These are phyloP conservation scores for Apiotrichum brassicae DNA, from an alignment of 1,284 basidiomycete genomes.

Conservation along the genomic window DNA sequence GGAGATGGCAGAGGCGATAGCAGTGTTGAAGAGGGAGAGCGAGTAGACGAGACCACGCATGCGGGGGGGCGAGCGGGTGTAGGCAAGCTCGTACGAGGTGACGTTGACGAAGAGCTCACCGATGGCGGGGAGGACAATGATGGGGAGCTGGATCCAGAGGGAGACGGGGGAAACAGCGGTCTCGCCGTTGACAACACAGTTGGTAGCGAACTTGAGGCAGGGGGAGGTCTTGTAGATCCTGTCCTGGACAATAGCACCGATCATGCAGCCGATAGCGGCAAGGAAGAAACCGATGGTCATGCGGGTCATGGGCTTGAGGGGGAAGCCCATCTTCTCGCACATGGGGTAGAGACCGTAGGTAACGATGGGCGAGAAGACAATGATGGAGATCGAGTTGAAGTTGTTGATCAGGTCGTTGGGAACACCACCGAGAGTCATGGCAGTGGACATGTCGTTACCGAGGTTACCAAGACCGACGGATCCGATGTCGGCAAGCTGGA, in stretches of 20 bases:
- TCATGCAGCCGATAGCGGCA: conserved; percentile 45
- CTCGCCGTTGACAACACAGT: conserved; percentile 22
- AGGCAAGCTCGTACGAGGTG: conserved; percentile 50
- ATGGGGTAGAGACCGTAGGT: conserved; percentile 49
- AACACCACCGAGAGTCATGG: conserved; percentile 46
- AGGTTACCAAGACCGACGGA: conserved; percentile 43
- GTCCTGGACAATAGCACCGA: conserved; percentile 49
- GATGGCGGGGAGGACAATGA: conserved; percentile 48
- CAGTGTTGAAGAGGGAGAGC: conserved; percentile 47
- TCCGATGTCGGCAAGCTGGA: conserved; percentile 45
- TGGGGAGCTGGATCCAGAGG: conserved; percentile 48
- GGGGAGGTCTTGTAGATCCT: conserved; percentile 48
- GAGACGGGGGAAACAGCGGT: conserved; percentile 11
- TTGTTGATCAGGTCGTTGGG: conserved; percentile 51
- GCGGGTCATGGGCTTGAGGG: conserved; percentile 33
- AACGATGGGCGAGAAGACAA: conserved; percentile 48
- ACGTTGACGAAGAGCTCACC: conserved; percentile 51
- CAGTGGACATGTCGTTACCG: conserved; percentile 40
- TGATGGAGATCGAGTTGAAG: conserved; percentile 49
- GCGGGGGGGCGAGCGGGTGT: conserved; percentile 46
- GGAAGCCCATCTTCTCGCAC: conserved; percentile 40
- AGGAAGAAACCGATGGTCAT: conserved; percentile 38
- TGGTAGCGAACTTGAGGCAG: conserved; percentile 47
- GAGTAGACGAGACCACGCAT: conserved; percentile 48
- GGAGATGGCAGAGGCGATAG: conserved; percentile 48